phyloP scores from a whole-genome alignment of 2,329 filamentous ascomycete species.

The Alternaria arbusti region DNA sequence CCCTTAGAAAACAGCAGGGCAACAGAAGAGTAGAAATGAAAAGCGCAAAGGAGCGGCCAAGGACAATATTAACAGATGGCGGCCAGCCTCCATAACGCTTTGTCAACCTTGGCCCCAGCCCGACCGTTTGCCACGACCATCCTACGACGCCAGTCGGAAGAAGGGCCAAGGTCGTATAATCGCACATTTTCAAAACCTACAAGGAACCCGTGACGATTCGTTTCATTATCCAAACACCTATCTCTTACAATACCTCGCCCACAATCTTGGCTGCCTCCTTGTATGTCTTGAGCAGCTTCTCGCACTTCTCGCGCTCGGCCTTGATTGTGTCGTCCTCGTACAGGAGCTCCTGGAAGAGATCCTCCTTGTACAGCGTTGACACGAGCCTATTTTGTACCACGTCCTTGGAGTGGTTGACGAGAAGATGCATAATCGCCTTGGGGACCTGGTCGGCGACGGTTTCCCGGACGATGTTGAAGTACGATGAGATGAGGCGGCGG shows the following conservation, averaged over 20 bases:
- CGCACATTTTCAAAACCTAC: conserved; percentile 16
- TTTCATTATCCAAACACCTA: conserved; percentile 22
- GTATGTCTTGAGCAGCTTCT: conserved; percentile 93
- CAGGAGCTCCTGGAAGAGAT: conserved; percentile 86
- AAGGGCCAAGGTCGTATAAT: conserved; percentile 1
- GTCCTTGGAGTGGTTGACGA: conserved; percentile 98
- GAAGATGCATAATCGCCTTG: conserved; percentile 97
- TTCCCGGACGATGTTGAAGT: conserved; percentile 99
- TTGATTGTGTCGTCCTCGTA: conserved; percentile 98
- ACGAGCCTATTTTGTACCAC: conserved; percentile 97
- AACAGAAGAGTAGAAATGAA: conserved; percentile 35
- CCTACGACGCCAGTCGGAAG: not conserved
- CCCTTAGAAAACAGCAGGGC: conserved; percentile 5
- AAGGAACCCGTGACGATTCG: conserved; percentile 3
- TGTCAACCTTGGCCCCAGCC: not conserved
- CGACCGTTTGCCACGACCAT: not conserved
- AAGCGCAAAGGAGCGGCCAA: conserved; percentile 18
- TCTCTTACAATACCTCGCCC: conserved; percentile 72
- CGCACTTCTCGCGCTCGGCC: conserved; percentile 97
- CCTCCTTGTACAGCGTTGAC: conserved; percentile 92
- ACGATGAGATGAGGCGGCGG: conserved; percentile 92
- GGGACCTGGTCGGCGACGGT: conserved; percentile 98
- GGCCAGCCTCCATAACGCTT: conserved; percentile 16
- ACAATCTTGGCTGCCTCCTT: conserved; percentile 98
- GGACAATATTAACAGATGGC: conserved; percentile 24